These are phyloP conservation scores for Rhizopus delemar DNA, from an alignment of 371 early-diverging fungal genomes.

Conservation along the genomic window DNA sequence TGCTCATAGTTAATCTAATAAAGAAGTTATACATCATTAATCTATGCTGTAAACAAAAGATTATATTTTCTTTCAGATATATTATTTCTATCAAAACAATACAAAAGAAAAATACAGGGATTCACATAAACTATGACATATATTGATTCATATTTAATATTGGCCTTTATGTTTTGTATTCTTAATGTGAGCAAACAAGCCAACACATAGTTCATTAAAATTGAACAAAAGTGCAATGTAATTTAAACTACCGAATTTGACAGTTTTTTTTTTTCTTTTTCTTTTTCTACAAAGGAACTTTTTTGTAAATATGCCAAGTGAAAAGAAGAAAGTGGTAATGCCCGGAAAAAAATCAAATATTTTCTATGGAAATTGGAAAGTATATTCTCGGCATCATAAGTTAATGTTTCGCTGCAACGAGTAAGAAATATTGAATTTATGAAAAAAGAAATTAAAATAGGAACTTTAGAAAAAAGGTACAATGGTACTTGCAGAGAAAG, in stretches of 20 bases:
- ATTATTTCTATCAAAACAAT: too few species aligned
- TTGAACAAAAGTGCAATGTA: neutral
- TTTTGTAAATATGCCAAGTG: conserved; percentile 17
- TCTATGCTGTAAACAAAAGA: too few species aligned
- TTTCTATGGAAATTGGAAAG: conserved; percentile 54
- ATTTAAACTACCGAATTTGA: neutral
- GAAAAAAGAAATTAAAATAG: neutral
- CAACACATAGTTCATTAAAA: neutral
- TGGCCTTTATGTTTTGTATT: too few species aligned
- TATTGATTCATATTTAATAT: too few species aligned
- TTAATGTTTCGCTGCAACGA: conserved; percentile 54
- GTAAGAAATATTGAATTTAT: conserved; percentile 18
- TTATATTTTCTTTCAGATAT: too few species aligned
- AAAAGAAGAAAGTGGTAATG: conserved; percentile 31
- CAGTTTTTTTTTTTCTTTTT: neutral
- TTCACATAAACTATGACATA: too few species aligned
- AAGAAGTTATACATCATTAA: too few species aligned
- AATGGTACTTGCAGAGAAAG: conserved; percentile 55
- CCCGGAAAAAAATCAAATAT: conserved; percentile 34
- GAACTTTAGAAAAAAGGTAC: conserved; percentile 39
- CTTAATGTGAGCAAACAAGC: too few species aligned
- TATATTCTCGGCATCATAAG: conserved; percentile 44
- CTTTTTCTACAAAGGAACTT: neutral
- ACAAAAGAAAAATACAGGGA: too few species aligned
- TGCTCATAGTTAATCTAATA: too few species aligned